Conservation (phyloP, 73 alveolate genomes). For the Breviolum minutum region DNA sequence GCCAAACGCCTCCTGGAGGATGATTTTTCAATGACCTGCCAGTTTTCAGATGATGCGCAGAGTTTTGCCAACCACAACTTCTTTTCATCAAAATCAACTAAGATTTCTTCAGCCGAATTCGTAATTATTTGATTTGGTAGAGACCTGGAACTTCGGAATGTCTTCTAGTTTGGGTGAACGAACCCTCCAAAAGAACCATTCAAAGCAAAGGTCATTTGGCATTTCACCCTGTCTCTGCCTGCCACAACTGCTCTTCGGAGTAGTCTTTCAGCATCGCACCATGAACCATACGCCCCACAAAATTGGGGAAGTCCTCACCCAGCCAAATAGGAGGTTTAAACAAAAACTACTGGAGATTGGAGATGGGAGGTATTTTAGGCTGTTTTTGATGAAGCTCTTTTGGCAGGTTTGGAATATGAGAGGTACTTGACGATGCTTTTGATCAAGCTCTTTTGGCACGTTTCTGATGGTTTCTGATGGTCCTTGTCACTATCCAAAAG, state of each 20-base stretch:
- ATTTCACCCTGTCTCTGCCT: background rate
- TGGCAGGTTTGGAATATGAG: too few relatives aligned
- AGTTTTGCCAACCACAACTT: background rate
- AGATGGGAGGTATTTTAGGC: background rate
- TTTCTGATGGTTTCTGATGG: too few relatives aligned
- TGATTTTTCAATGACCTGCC: conserved; percentile 50
- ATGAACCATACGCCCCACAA: conserved; percentile 85
- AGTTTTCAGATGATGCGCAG: background rate
- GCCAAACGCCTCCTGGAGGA: conserved; percentile 58
- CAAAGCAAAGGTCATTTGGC: background rate
- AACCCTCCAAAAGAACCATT: background rate
- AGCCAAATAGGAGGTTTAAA: background rate
- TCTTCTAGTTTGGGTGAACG: too few relatives aligned
- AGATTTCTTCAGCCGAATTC: background rate
- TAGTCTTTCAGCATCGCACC: conserved; percentile 63
- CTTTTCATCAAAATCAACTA: background rate
- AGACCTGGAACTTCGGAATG: too few relatives aligned
- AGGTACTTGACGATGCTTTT: too few relatives aligned
- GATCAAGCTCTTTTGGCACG: too few relatives aligned
- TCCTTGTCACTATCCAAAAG: conserved; percentile 82
- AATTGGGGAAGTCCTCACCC: conserved; percentile 63
- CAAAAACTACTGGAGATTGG: background rate
- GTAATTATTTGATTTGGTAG: too few relatives aligned
- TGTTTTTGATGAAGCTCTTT: too few relatives aligned
- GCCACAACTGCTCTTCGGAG: conserved; percentile 91